These are phyloP conservation scores for Carallia brachiata DNA, from an alignment of 345 rosid genomes.

Conservation along the genomic window DNA sequence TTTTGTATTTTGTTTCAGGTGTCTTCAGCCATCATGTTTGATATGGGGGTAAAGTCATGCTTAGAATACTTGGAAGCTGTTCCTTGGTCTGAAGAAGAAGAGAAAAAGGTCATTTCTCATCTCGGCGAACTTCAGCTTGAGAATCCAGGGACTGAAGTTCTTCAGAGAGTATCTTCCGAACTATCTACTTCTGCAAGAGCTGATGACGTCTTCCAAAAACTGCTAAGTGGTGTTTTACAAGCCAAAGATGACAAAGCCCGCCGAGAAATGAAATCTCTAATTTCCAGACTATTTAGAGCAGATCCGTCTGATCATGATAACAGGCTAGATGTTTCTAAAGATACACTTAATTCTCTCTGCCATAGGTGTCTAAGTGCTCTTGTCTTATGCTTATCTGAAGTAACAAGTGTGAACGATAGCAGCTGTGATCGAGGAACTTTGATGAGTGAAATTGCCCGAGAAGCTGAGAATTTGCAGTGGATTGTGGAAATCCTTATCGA, in stretches of 20 bases:
- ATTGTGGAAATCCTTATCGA: conserved; percentile 74
- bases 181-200: conserved; percentile 50
- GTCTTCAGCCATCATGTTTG: conserved; percentile 72
- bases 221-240: conserved; percentile 64
- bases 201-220: conserved; percentile 65
- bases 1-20: conserved; percentile 43
- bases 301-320: conserved; percentile 42
- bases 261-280: conserved; percentile 74
- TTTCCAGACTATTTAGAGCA: conserved; percentile 68
- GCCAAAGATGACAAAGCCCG: conserved; percentile 92
- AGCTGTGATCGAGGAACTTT: conserved; percentile 59
- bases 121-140: conserved; percentile 69
- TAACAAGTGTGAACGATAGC: conserved; percentile 43
- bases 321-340: conserved; percentile 57
- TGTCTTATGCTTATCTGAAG: conserved; percentile 77
- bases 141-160: conserved; percentile 49
- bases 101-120: conserved; percentile 56
- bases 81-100: conserved; percentile 90
- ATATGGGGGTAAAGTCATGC: conserved; percentile 65
- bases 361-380: conserved; percentile 77
- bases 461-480: conserved; percentile 91
- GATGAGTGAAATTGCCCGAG: conserved; percentile 82
- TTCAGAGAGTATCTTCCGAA: conserved; percentile 71
- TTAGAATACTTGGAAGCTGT: conserved; percentile 85
- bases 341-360: conserved; percentile 68